These are phyloP conservation scores for Sugiyamaella mastotermitis DNA, from an alignment of 805 yeast species.

Conservation along the genomic window DNA sequence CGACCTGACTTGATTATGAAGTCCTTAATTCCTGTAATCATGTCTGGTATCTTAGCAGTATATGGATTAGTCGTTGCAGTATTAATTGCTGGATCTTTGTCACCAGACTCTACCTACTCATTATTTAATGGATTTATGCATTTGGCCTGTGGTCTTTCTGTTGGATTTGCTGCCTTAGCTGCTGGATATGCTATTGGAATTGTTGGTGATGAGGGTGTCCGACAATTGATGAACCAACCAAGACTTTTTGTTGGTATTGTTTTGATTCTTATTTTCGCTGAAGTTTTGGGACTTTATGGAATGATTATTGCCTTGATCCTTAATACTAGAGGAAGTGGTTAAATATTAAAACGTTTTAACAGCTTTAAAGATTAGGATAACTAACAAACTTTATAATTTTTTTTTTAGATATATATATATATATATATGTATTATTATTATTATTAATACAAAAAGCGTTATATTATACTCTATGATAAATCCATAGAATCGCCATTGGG, in stretches of 20 bases:
- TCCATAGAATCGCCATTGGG: no score
- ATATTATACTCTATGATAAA: no score
- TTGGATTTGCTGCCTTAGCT: slow-evolving; percentile 93
- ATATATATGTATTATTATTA: no score
- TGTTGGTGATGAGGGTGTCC: slow-evolving; percentile 90
- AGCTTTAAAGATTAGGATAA: no score
- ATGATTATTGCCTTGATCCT: slow-evolving; percentile 91
- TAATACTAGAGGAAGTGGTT: slow-evolving; percentile 80
- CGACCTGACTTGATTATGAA: slow-evolving; percentile 96
- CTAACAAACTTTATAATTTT: neutral
- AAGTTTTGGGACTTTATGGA: slow-evolving; percentile 85
- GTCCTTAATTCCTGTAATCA: slow-evolving; percentile 86
- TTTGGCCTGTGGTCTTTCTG: slow-evolving; percentile 89
- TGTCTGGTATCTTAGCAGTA: slow-evolving; percentile 96
- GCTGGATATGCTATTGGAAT: slow-evolving; percentile 96
- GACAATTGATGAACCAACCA: slow-evolving; percentile 84
- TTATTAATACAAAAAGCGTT: no score
- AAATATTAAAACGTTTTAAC: no score
- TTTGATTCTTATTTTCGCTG: slow-evolving; percentile 83
- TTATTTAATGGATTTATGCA: slow-evolving; percentile 97
- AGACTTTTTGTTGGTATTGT: slow-evolving; percentile 85
- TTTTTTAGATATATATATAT: neutral
- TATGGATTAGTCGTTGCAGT: slow-evolving; percentile 97
- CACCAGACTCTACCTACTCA: slow-evolving; percentile 74
- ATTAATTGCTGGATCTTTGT: slow-evolving; percentile 75